Base-by-base conservation (phyloP, 257 asterid species). In the Nicotiana knightiana region DNA sequence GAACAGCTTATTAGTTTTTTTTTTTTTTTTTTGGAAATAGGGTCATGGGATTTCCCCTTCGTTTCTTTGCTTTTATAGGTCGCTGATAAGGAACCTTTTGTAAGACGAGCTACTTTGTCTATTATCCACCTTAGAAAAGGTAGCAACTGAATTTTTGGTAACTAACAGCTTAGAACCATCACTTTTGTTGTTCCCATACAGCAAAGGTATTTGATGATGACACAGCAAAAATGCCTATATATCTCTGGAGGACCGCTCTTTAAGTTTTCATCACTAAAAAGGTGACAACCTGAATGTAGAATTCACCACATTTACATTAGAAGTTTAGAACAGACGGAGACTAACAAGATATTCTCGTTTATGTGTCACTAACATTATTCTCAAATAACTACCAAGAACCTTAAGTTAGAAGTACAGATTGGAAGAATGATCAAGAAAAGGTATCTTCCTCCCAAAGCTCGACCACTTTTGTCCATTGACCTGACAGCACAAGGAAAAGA, bases 401-500 rank as follows among this genome's bases (percentile, higher is more conserved):
- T 75, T 15, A 15, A 48, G 15, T 75, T 51, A 15, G 46, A 54
- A 48, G 53, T 75, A 75, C 46, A 75, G 79, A 75, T 51, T 51
- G 63, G 46, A 75, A 26, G 63, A 75, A 75, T 13, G 79, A 75
- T 75, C 79, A 51, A 15, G 79, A 75, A 75, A 75, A 75, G 79
- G 16, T 15, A 26, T 75, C n/a, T 75, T 75, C 26, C 79, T 75
- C 43, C 79, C 63, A 51, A 51, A 7, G 26, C 79, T 51, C 21
- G 15, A 75, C 9, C 32, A 35, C 13, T 51, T 75, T 75, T 35
- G 61, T 75, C 10, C 43, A 51, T 51, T 51, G 39, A 51, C 63
- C 79, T 75, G 79, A 51, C 28, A 75, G 63, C 15, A 46, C 13
- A 24, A 46, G 1, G 5, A 73, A 51, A 51, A 32, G 35, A 48